Percentiles rank a stretch among this genome's conserved stretches.
These are phyloP conservation scores for Yamadazyma trypodendri DNA, from an alignment of 1,139 yeast species.

Conservation along the genomic window DNA sequence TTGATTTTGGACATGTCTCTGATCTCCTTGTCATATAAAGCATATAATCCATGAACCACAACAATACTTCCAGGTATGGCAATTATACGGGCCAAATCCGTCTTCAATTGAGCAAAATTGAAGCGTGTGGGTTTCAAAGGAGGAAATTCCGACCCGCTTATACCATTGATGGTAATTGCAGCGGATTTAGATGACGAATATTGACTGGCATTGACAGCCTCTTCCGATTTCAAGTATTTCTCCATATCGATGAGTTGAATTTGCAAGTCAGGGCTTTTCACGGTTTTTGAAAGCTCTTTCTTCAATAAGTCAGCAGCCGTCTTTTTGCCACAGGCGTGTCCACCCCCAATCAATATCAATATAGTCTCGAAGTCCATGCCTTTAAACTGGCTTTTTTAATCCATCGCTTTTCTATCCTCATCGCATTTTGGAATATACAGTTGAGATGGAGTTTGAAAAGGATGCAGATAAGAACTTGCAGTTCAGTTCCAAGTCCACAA, in stretches of 20 bases:
- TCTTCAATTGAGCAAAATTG: slow-evolving; percentile 27
- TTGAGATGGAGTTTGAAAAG: slow-evolving; percentile 10
- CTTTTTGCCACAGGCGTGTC: slow-evolving; percentile 68
- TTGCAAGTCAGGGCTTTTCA: slow-evolving; percentile 13
- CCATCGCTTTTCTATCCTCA: too few species aligned
- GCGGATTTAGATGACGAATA: slow-evolving; percentile 24
- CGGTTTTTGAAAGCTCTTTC: slow-evolving; percentile 23
- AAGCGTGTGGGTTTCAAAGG: slow-evolving; percentile 41
- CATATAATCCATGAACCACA: slow-evolving; percentile 77
- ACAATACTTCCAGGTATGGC: slow-evolving; percentile 35
- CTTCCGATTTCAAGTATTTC: slow-evolving; percentile 19
- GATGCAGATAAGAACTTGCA: slow-evolving; percentile 16
- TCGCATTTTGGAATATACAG: slow-evolving; percentile 1
- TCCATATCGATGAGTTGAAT: slow-evolving; percentile 44
- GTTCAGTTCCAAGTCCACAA: slow-evolving; percentile 33
- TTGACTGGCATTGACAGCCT: slow-evolving; percentile 16
- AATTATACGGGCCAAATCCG: slow-evolving; percentile 13
- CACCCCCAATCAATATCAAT: slow-evolving; percentile 67
- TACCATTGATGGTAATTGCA: slow-evolving; percentile 30
- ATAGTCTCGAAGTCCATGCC: slow-evolving; percentile 17
- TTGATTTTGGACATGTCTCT: slow-evolving; percentile 60
- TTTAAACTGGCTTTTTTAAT: neutral
- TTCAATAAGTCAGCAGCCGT: slow-evolving; percentile 35
- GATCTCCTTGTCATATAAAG: slow-evolving; percentile 65
- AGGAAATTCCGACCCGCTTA: slow-evolving; percentile 18